Conservation (phyloP, 2,329 filamentous ascomycete species). For the Talaromyces sp. region DNA sequence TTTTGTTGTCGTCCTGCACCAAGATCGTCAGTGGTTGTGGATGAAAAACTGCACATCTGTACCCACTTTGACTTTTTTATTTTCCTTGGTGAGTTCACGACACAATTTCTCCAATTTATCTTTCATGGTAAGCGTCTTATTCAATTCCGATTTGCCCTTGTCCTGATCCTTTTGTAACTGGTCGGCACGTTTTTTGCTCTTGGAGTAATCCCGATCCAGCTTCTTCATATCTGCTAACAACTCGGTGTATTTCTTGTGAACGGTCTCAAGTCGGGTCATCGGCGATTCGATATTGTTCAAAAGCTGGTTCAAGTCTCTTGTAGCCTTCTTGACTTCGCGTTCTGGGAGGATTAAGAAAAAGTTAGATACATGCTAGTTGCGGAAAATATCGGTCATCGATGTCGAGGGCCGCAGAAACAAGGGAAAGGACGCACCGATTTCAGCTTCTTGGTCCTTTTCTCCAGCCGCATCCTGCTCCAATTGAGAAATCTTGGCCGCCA, state of each 20-base stretch:
- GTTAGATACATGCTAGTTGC: not conserved
- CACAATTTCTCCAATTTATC: slow-evolving; percentile 97
- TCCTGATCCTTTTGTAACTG: slow-evolving; percentile 96
- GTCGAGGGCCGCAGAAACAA: not conserved
- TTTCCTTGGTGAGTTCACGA: slow-evolving; percentile 89
- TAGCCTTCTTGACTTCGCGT: slow-evolving; percentile 89
- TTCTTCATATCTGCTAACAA: slow-evolving; percentile 92
- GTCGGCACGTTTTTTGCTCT: slow-evolving; percentile 93
- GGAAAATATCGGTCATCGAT: not conserved
- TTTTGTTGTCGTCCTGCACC: slow-evolving; percentile 80
- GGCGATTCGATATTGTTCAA: slow-evolving; percentile 85
- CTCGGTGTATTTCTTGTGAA: slow-evolving; percentile 87
- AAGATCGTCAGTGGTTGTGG: slow-evolving; percentile 13
- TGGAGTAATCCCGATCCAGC: slow-evolving; percentile 86
- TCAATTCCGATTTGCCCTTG: slow-evolving; percentile 77
- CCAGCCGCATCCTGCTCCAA: slow-evolving; percentile 88
- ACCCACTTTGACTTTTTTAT: slow-evolving; percentile 92
- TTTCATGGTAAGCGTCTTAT: slow-evolving; percentile 83
- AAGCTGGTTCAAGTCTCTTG: slow-evolving; percentile 80
- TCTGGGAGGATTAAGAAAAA: slow-evolving; percentile 50
- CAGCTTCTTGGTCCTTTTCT: slow-evolving; percentile 90
- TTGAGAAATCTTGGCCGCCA: slow-evolving; percentile 91
- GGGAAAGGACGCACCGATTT: slow-evolving; percentile 69
- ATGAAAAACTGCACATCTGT: not conserved
- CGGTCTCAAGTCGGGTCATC: slow-evolving; percentile 81